Percentiles rank a stretch among this genome's conserved stretches.
Conservation (phyloP, 2,329 filamentous ascomycete species). For the Dactylonectria estremocensis region DNA sequence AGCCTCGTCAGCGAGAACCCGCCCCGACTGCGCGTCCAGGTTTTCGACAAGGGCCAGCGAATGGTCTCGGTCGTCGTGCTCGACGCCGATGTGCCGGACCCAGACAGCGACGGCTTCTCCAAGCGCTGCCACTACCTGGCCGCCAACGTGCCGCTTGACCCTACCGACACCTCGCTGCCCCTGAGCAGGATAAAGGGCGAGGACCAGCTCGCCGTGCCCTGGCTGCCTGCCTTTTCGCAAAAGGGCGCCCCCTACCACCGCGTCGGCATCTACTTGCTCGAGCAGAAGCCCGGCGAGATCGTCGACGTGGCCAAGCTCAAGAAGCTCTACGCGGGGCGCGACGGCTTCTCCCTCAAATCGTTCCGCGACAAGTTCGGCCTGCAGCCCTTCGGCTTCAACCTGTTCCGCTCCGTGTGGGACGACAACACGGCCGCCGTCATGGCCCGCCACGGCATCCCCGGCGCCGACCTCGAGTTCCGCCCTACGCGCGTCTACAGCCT, state of each 20-base stretch:
- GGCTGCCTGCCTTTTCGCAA: constrained; percentile 88
- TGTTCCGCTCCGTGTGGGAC: constrained; percentile 95
- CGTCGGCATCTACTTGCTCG: constrained; percentile 84
- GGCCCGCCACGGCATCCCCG: constrained; percentile 81
- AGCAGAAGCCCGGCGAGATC: constrained; percentile 76
- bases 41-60: constrained; percentile 86
- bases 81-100: constrained; percentile 90
- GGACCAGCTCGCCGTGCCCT: constrained; percentile 81
- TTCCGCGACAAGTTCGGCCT: constrained; percentile 80
- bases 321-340: constrained; percentile 67
- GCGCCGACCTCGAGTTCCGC: constrained; percentile 88
- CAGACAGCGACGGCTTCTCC: constrained; percentile 81
- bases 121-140: constrained; percentile 92
- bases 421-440: constrained; percentile 90
- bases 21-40: constrained; percentile 85
- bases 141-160: constrained; percentile 70
- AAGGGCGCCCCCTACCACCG: constrained; percentile 95
- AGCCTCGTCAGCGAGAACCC: constrained; percentile 80
- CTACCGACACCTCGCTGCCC: constrained; percentile 72
- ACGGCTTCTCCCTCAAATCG: constrained; percentile 82
- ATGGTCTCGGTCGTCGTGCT: constrained; percentile 88
- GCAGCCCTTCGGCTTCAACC: constrained; percentile 82
- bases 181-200: constrained; percentile 73
- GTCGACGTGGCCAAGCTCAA: constrained; percentile 73
- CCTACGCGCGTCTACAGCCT: constrained; percentile 81